A percentile compares a stretch with the other conserved stretches of the same genome.
Conservation (phyloP, 2,329 filamentous ascomycete genomes). For the Penicillium sp. region DNA sequence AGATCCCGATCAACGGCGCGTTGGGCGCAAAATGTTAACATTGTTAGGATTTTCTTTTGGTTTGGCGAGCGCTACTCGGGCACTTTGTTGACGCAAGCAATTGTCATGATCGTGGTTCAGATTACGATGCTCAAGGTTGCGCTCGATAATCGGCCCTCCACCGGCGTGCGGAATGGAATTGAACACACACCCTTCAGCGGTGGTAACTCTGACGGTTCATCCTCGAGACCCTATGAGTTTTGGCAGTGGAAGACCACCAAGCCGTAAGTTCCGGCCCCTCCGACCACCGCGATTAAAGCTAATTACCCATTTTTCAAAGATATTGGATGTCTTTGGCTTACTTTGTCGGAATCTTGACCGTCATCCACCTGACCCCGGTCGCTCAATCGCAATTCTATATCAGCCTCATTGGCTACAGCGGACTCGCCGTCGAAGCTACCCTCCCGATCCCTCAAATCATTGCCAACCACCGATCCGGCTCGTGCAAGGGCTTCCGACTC, state of each 20-base stretch:
- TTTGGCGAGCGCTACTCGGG: constrained; percentile 61
- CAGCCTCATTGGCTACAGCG: constrained; percentile 45
- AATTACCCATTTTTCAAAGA: constrained; percentile 21
- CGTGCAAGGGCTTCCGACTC: constrained; percentile 51
- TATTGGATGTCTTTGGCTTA: constrained; percentile 62
- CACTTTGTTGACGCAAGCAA: constrained; percentile 59
- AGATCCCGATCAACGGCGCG: constrained; percentile 8
- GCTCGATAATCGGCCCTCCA: constrained; percentile 55
- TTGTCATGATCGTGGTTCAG: constrained; percentile 61
- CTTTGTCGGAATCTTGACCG: constrained; percentile 50
- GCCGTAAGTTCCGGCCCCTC: constrained; percentile 43
- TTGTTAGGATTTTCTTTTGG: constrained; percentile 62
- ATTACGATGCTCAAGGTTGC: constrained; percentile 61
- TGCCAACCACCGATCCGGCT: constrained; percentile 48
- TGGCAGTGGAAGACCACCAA: constrained; percentile 62
- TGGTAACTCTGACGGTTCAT: constrained; percentile 22
- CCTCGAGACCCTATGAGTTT: constrained; percentile 58
- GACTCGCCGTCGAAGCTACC: constrained; percentile 50
- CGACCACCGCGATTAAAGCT: constrained; percentile 7
- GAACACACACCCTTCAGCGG: constrained; percentile 45
- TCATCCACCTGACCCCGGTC: constrained; percentile 55
- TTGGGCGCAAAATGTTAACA: constrained; percentile 10
- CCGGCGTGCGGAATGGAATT: constrained; percentile 39
- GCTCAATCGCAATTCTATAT: constrained; percentile 45
- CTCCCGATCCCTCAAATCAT: constrained; percentile 51